Percentiles rank a stretch among this genome's conserved stretches.
Conservation (phyloP, 1,284 basidiomycete genomes). For the Psilocybe mexicana region DNA sequence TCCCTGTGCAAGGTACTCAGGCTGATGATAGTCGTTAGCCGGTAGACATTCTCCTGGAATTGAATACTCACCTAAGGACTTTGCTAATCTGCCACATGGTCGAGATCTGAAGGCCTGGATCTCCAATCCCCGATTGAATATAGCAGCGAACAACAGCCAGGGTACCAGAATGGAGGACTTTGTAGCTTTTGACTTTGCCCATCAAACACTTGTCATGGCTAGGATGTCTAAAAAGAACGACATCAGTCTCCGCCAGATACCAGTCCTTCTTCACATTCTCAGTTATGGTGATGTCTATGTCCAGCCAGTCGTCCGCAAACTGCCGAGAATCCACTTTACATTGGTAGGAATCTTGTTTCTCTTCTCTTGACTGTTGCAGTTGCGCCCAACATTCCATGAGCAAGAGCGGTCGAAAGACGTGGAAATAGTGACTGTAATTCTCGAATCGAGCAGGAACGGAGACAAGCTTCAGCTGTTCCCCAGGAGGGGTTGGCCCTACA, state of each 20-base stretch:
- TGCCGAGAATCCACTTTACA: constrained; percentile 64
- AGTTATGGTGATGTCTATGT: constrained; percentile 65
- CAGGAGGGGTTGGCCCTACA: constrained; percentile 61
- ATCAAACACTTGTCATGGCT: constrained; percentile 56
- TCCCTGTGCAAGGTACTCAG: constrained; percentile 92
- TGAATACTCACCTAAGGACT: constrained; percentile 67
- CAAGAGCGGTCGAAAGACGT: constrained; percentile 85
- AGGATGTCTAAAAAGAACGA: constrained; percentile 68
- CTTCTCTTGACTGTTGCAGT: constrained; percentile 76
- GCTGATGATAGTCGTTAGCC: constrained; percentile 40
- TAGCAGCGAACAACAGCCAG: constrained; percentile 54
- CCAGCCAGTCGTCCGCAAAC: constrained; percentile 72
- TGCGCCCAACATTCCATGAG: constrained; percentile 94
- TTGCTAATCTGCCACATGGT: constrained; percentile 79
- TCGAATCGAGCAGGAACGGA: constrained; percentile 70
- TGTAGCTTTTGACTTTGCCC: constrained; percentile 81
- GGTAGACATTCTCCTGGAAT: constrained; percentile 1
- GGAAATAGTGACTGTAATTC: constrained; percentile 70
- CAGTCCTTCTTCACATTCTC: constrained; percentile 67
- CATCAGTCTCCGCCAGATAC: constrained; percentile 77
- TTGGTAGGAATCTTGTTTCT: constrained; percentile 51
- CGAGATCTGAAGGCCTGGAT: constrained; percentile 62
- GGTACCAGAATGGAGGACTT: constrained; percentile 49
- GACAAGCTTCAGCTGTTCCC: constrained; percentile 33
- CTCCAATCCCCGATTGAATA: constrained; percentile 37